Conservation (phyloP, 108 stramenopile species). For the Seminavis robusta region DNA sequence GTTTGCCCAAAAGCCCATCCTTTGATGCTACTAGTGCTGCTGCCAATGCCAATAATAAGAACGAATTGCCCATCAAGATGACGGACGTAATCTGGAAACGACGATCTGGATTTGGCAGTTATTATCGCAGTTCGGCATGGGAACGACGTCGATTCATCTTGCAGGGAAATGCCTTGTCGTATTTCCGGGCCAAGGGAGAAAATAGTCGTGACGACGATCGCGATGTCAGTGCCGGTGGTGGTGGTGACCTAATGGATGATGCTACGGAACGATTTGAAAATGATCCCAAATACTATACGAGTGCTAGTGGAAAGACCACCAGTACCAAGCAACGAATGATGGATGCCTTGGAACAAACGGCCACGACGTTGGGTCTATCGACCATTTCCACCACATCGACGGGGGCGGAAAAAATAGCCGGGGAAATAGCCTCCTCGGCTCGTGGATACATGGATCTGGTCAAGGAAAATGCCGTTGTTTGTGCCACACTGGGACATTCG, state of each 20-base stretch:
- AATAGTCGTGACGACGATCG: background rate
- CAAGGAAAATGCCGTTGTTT: conserved; percentile 69
- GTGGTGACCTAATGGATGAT: too few relatives aligned
- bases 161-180: conserved; percentile 34
- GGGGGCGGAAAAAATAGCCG: too few relatives aligned
- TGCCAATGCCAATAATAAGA: background rate
- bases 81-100: conserved; percentile 71
- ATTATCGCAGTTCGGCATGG: conserved; percentile 55
- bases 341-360: too few relatives aligned
- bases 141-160: conserved; percentile 67
- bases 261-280: too few relatives aligned
- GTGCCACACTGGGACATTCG: conserved; percentile 54
- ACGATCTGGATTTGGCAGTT: conserved; percentile 70
- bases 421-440: too few relatives aligned
- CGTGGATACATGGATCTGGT: conserved; percentile 70
- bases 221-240: too few relatives aligned
- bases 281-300: too few relatives aligned
- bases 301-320: too few relatives aligned
- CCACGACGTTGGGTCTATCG: too few relatives aligned
- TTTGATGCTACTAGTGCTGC: background rate
- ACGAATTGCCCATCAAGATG: conserved; percentile 33
- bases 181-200: conserved; percentile 37
- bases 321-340: too few relatives aligned
- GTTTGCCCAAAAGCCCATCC: background rate
- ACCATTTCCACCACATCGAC: too few relatives aligned